A percentile compares a stretch with the other conserved stretches of the same genome.
phyloP scores from a whole-genome alignment of 2,329 filamentous ascomycete species.

The Tolypocladium cylindrosporum region DNA sequence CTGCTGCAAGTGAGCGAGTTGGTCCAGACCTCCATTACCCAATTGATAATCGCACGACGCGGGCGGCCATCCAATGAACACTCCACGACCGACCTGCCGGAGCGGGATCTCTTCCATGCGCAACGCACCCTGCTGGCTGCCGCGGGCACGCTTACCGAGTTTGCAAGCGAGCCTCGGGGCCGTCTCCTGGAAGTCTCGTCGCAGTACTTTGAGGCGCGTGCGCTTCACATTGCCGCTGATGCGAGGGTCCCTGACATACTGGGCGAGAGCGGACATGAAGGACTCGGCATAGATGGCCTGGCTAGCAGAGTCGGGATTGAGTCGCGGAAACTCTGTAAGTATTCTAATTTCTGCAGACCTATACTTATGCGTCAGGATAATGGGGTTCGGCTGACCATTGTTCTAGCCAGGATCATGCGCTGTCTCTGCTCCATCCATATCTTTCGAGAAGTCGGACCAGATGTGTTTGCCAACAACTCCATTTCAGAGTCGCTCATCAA shows the following conservation, averaged over 20 bases:
- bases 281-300: conserved; percentile 12
- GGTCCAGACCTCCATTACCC: conserved; percentile 8
- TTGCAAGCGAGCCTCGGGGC: conserved; percentile 19
- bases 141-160: conserved; percentile 21
- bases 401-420: conserved; percentile 20
- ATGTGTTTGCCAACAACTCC: conserved; percentile 23
- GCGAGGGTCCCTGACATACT: conserved; percentile 23
- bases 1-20: conserved; percentile 9
- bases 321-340: conserved; percentile 17
- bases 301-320: conserved; percentile 16
- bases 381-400: neutral
- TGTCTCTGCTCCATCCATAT: conserved; percentile 24
- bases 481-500: conserved; percentile 21
- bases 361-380: no score
- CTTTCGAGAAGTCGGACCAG: conserved; percentile 17
- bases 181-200: conserved; percentile 21
- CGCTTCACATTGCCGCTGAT: conserved; percentile 22
- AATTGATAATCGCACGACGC: neutral
- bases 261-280: conserved; percentile 11
- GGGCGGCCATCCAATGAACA: no score
- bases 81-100: no score
- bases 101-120: conserved; percentile 16
- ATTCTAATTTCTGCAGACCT: neutral
- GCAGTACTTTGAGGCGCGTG: conserved; percentile 23
- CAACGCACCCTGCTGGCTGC: conserved; percentile 20